Conservation (phyloP, 2,329 filamentous ascomycete species). For the Aspergillus ruber region DNA sequence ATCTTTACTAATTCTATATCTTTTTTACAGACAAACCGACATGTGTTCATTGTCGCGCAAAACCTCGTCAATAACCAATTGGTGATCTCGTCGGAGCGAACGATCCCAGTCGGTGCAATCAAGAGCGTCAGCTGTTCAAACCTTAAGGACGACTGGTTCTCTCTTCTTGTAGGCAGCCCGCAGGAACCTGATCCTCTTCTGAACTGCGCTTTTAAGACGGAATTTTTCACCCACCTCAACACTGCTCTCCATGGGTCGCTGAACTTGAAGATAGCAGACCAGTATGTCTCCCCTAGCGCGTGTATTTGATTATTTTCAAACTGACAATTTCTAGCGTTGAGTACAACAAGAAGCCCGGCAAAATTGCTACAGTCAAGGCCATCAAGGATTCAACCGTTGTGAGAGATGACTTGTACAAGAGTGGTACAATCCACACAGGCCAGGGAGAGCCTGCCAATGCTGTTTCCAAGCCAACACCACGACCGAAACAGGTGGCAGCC, state of each 20-base stretch:
- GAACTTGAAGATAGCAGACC: constrained; percentile 73
- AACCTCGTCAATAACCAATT: constrained; percentile 73
- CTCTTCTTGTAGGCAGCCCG: constrained; percentile 78
- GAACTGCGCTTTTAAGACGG: constrained; percentile 92
- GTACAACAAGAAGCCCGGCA: constrained; percentile 96
- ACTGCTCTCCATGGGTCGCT: constrained; percentile 66
- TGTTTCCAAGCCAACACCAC: constrained; percentile 75
- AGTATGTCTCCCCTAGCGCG: constrained; percentile 34
- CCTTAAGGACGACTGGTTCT: constrained; percentile 93
- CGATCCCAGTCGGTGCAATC: constrained; percentile 77
- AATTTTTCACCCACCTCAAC: constrained; percentile 89
- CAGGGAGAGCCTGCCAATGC: constrained; percentile 79
- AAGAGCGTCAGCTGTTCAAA: constrained; percentile 79
- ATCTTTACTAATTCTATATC: background rate
- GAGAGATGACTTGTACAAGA: constrained; percentile 84
- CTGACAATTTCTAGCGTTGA: constrained; percentile 54
- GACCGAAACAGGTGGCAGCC: constrained; percentile 75
- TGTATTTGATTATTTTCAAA: background rate
- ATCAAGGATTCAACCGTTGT: constrained; percentile 74
- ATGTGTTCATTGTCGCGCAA: constrained; percentile 85
- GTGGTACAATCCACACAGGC: constrained; percentile 78
- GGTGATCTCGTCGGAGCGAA: constrained; percentile 72
- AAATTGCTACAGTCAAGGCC: constrained; percentile 81
- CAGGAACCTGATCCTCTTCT: constrained; percentile 91
- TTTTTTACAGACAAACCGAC: constrained; percentile 58